Evolutionary conservation across 176 grass and related monocot genomes (phyloP).

Genomic region (barley (Hordeum vulgare)): DNA sequence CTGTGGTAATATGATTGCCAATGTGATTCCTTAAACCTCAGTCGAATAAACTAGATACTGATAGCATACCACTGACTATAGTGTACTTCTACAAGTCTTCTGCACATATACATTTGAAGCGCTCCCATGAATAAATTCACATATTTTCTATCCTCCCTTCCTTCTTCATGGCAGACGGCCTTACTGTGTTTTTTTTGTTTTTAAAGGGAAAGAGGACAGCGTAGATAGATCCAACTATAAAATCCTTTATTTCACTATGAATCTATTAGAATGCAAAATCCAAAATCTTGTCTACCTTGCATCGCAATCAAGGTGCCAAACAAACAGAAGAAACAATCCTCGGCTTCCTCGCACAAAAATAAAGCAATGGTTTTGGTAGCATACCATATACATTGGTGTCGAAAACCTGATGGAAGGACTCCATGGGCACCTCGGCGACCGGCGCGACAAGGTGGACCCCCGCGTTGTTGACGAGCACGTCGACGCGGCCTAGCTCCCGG

Average conservation of each 20-base stretch:
- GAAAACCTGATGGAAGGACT: conserved; percentile 52
- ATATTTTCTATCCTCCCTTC: neutral
- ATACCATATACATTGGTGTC: conserved; percentile 87
- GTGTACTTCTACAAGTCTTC: neutral
- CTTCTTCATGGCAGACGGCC: too few species aligned
- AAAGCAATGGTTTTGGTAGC: neutral
- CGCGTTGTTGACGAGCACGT: conserved; percentile 93
- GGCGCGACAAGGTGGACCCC: conserved; percentile 90
- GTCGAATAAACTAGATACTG: neutral
- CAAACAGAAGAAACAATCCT: neutral
- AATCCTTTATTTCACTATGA: neutral
- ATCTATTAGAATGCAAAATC: conserved; percentile 9
- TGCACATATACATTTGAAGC: neutral
- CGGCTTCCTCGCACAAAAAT: neutral
- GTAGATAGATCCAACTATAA: neutral
- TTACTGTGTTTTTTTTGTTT: neutral
- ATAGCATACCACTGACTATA: neutral
- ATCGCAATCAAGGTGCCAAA: neutral
- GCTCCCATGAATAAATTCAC: neutral
- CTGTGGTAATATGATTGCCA: neutral
- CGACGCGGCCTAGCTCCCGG: conserved; percentile 47
- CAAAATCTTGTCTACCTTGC: neutral
- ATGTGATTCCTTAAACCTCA: neutral
- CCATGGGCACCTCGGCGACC: conserved; percentile 73
- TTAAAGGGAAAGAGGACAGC: neutral